phyloP scores from a whole-genome alignment of 441 rosid species.

The Syzygium syzygioides region DNA sequence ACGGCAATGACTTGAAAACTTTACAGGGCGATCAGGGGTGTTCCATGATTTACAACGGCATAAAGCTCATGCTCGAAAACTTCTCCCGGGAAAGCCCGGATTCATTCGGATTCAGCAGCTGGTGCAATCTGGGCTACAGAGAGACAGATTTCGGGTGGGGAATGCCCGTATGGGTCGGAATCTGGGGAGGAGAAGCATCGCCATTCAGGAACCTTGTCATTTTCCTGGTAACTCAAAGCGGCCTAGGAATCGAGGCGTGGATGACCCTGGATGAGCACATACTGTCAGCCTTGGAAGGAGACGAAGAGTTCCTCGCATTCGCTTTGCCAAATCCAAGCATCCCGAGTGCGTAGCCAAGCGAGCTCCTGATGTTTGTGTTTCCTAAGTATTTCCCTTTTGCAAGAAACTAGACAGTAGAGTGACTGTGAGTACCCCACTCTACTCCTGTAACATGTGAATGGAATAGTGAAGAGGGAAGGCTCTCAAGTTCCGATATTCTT shows the following conservation, averaged over 20 bases:
- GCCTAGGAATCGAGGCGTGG: neutral
- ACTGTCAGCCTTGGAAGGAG: neutral
- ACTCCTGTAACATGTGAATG: neutral
- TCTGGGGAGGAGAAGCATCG: neutral
- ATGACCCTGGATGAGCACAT: neutral
- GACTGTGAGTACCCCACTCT: neutral
- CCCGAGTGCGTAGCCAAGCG: neutral
- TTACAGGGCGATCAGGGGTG: neutral
- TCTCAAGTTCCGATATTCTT: neutral
- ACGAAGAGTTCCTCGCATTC: neutral
- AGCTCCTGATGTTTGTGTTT: neutral
- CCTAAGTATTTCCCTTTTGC: neutral
- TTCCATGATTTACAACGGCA: neutral
- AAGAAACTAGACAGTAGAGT: neutral
- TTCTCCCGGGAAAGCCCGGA: neutral
- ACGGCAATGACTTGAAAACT: neutral
- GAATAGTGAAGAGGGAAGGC: neutral
- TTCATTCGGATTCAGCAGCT: conserved; percentile 11
- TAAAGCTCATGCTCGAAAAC: neutral
- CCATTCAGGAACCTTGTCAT: neutral
- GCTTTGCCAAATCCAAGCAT: neutral
- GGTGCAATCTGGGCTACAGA: conserved; percentile 24
- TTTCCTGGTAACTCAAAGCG: neutral
- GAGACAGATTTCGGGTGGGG: conserved; percentile 35
- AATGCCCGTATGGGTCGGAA: conserved; percentile 29